Conservation (phyloP, 345 rosid species). For the Linum trigynum region DNA sequence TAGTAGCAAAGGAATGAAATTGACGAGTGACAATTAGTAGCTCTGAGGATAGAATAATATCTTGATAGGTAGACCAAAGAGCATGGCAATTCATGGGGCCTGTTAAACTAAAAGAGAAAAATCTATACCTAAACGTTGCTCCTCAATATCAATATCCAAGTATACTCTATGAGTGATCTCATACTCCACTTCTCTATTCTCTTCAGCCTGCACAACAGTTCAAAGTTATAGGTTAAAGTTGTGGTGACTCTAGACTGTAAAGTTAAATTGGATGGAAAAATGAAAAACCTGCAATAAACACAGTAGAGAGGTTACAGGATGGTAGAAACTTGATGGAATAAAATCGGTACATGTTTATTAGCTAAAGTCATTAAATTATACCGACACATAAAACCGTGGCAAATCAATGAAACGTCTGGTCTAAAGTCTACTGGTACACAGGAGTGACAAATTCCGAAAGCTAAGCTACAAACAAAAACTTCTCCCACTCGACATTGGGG, state of each 20-base stretch:
- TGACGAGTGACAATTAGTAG: background rate
- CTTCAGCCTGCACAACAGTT: conserved; percentile 45
- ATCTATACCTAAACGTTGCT: conserved; percentile 67
- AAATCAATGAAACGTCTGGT: background rate
- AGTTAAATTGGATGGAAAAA: background rate
- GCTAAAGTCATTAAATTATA: too few species aligned
- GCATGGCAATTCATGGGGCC: background rate
- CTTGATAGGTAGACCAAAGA: background rate
- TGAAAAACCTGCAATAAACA: background rate
- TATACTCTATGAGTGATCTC: conserved; percentile 88
- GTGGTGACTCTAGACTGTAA: background rate
- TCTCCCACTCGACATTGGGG: background rate
- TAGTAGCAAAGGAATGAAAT: background rate
- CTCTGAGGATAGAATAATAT: background rate
- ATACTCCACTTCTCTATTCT: conserved; percentile 35
- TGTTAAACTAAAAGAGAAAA: background rate
- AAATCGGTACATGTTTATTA: too few species aligned
- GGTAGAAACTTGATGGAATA: too few species aligned
- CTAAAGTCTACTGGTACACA: background rate
- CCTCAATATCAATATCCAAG: conserved; percentile 88
- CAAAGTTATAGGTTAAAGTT: conserved; percentile 4
- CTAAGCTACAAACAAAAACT: background rate
- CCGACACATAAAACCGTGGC: background rate
- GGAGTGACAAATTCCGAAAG: background rate
- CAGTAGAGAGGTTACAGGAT: background rate